A percentile compares a stretch with the other conserved stretches of the same genome.
Conservation (phyloP, 2,329 filamentous ascomycete genomes). For the Beauveria sp. region DNA sequence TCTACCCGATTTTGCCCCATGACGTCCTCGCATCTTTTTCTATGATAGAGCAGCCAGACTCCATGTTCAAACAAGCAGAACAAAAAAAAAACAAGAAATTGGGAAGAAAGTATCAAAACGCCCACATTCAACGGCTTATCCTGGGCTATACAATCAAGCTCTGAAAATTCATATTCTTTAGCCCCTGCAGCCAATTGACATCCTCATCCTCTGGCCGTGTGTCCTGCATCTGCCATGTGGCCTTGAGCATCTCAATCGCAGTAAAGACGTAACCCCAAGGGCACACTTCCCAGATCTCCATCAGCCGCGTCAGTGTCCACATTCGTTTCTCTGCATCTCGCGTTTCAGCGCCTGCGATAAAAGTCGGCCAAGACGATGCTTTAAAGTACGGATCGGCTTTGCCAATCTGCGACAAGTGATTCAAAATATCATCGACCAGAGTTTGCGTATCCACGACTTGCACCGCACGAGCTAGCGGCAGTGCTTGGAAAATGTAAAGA, state of each 20-base stretch:
- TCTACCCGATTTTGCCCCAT: neutral
- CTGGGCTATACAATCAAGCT: constrained; percentile 36
- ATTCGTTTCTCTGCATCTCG: constrained; percentile 36
- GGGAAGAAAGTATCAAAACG: neutral
- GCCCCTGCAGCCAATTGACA: constrained; percentile 34
- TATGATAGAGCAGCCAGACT: neutral
- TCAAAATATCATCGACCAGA: constrained; percentile 41
- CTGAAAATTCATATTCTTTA: constrained; percentile 36
- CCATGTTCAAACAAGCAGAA: neutral
- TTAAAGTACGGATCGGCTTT: constrained; percentile 47
- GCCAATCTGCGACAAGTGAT: constrained; percentile 41
- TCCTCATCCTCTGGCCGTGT: constrained; percentile 13
- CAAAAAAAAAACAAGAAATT: neutral
- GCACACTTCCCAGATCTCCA: constrained; percentile 36
- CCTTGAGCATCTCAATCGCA: constrained; percentile 40
- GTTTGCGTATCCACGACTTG: constrained; percentile 32
- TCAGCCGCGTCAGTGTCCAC: constrained; percentile 43
- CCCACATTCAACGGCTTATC: neutral
- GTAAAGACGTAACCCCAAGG: constrained; percentile 45
- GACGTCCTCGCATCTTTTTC: neutral
- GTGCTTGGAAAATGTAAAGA: constrained; percentile 37
- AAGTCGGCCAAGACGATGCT: constrained; percentile 52
- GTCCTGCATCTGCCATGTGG: constrained; percentile 39
- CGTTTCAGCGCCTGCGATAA: constrained; percentile 49
- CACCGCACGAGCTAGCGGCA: constrained; percentile 30